These are phyloP conservation scores for Phytophthora cactorum DNA, from an alignment of 352 stramenopile genomes.

Conservation along the genomic window DNA sequence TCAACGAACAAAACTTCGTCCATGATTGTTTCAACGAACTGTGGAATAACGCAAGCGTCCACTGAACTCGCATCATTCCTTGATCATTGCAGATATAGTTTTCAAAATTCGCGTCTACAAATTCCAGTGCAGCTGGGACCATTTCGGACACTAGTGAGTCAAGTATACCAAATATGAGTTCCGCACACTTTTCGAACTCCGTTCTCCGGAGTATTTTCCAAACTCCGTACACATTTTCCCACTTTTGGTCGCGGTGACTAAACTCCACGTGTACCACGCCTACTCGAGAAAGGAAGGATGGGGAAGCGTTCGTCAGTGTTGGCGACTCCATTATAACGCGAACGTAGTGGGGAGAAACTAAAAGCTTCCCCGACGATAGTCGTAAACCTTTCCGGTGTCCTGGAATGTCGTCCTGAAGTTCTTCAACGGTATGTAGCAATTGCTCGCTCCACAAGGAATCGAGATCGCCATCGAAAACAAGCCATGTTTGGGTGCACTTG, in stretches of 20 bases:
- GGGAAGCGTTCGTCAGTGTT: slow-evolving; percentile 49
- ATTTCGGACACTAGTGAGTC: slow-evolving; percentile 54
- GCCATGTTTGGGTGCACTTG: slow-evolving; percentile 50
- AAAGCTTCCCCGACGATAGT: slow-evolving; percentile 43
- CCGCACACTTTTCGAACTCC: slow-evolving; percentile 37
- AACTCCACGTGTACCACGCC: slow-evolving; percentile 45
- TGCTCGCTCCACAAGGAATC: slow-evolving; percentile 52
- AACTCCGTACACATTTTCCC: slow-evolving; percentile 38
- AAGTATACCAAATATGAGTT: slow-evolving; percentile 48
- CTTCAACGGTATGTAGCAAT: slow-evolving; percentile 45
- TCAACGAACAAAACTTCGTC: slow-evolving; percentile 59
- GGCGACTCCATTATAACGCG: slow-evolving; percentile 65
- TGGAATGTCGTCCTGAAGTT: slow-evolving; percentile 19
- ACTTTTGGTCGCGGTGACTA: slow-evolving; percentile 22
- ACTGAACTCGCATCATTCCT: slow-evolving; percentile 22
- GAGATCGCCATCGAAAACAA: slow-evolving; percentile 73
- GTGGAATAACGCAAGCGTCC: slow-evolving; percentile 56
- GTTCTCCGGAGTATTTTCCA: slow-evolving; percentile 50
- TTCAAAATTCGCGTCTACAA: slow-evolving; percentile 53
- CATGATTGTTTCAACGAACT: slow-evolving; percentile 60
- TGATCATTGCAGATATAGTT: not conserved
- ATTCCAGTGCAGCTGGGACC: slow-evolving; percentile 47
- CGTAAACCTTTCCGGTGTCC: slow-evolving; percentile 37
- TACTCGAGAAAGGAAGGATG: slow-evolving; percentile 58
- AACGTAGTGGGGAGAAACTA: slow-evolving; percentile 43